A percentile compares a stretch with the other conserved stretches of the same genome.
These are phyloP conservation scores for Gymnopilus junonius DNA, from an alignment of 768 basidiomycete genomes.

Conservation along the genomic window DNA sequence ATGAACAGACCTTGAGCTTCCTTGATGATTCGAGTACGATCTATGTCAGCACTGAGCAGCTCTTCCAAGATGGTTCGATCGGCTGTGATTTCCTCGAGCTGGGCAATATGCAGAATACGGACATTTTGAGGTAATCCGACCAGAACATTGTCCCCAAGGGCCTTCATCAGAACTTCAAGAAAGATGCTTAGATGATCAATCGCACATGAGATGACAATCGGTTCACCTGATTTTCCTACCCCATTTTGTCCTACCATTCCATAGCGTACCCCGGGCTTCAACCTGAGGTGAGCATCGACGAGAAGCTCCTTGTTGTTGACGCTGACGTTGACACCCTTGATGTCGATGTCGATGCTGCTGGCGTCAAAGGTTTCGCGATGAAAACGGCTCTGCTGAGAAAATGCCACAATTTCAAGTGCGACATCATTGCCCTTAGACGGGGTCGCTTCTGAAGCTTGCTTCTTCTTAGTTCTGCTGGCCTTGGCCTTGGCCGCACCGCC, in stretches of 20 bases:
- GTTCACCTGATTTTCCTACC: conserved; percentile 53
- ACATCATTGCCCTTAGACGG: background rate
- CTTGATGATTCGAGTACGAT: conserved; percentile 29
- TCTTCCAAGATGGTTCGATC: conserved; percentile 32
- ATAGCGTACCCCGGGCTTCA: conserved; percentile 55
- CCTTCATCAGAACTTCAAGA: conserved; percentile 31
- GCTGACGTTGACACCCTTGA: conserved; percentile 55
- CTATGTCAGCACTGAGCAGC: conserved; percentile 30
- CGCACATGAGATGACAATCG: background rate
- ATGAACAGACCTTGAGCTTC: conserved; percentile 30
- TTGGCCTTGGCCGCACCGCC: background rate
- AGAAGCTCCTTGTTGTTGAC: conserved; percentile 58
- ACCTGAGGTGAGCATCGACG: conserved; percentile 51
- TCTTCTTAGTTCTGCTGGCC: conserved; percentile 5
- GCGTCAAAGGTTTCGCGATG: conserved; percentile 51
- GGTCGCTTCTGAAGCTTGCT: background rate
- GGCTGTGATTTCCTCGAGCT: conserved; percentile 32
- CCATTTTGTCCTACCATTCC: conserved; percentile 62
- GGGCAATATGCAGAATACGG: conserved; percentile 35
- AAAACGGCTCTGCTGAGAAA: conserved; percentile 53
- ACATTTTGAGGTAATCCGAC: conserved; percentile 38
- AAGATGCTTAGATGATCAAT: background rate
- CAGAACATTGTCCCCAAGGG: conserved; percentile 34
- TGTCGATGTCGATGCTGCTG: conserved; percentile 48
- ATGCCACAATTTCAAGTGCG: conserved; percentile 37